phyloP scores from a whole-genome alignment of 129 eudicot genomes.

The Saussurea involucrata region DNA sequence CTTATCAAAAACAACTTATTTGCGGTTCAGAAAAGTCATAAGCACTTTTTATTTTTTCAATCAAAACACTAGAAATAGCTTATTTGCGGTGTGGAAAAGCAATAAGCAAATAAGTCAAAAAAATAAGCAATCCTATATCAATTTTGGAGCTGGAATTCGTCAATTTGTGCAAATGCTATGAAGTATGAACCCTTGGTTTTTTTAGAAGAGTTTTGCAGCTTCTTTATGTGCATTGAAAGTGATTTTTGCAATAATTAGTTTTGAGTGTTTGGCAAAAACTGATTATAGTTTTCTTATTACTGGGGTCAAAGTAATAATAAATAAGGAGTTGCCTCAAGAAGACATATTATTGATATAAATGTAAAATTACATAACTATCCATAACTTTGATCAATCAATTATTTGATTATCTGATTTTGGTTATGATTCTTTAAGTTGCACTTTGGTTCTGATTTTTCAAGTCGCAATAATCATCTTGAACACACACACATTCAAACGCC shows the following conservation, averaged over 20 bases:
- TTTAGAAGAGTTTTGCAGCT: slow-evolving; percentile 13
- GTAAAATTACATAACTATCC: not conserved
- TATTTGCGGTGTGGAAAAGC: too few species aligned
- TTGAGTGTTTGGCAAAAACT: not conserved
- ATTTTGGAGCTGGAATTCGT: not conserved
- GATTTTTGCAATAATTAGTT: not conserved
- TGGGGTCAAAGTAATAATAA: not conserved
- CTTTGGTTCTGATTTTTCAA: not conserved
- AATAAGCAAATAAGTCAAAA: too few species aligned
- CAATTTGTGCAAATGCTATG: not conserved
- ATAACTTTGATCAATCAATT: not conserved
- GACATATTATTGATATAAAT: not conserved
- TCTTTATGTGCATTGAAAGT: not conserved
- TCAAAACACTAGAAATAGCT: too few species aligned
- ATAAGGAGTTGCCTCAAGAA: not conserved
- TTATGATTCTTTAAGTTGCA: not conserved
- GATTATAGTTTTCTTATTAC: not conserved
- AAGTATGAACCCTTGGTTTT: not conserved
- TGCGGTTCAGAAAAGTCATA: too few species aligned
- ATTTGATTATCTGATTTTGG: not conserved
- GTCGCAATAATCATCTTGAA: not conserved
- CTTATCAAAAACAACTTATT: too few species aligned
- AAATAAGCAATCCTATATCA: too few species aligned
- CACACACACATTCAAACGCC: not conserved
- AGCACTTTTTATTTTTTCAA: too few species aligned